Evolutionary conservation across 2,329 filamentous ascomycete genomes (phyloP).

Genomic region (Calonectria fujianensis): DNA sequence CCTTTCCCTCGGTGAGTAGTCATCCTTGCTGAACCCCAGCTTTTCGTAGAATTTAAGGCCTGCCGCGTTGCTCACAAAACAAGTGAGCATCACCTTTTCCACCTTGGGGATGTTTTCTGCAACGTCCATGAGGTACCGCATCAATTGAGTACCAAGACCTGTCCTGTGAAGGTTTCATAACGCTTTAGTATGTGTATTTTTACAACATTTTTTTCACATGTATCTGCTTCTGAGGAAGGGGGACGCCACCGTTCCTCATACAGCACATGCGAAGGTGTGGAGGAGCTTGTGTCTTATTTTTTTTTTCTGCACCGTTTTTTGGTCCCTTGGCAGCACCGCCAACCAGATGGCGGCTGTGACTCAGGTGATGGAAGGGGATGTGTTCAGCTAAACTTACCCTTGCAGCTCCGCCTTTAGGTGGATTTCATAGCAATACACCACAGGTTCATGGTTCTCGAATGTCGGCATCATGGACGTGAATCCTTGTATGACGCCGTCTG

Average conservation of each 20-base stretch:
- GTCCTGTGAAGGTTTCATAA: slow-evolving; percentile 63
- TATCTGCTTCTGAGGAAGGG: neutral
- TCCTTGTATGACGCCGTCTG: slow-evolving; percentile 62
- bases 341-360: slow-evolving; percentile 15
- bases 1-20: slow-evolving; percentile 72
- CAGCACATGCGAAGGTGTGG: slow-evolving; percentile 17
- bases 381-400: slow-evolving; percentile 63
- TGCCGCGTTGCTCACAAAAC: slow-evolving; percentile 77
- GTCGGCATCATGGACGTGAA: slow-evolving; percentile 85
- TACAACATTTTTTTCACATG: slow-evolving; percentile 27
- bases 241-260: slow-evolving; percentile 12
- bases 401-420: slow-evolving; percentile 77
- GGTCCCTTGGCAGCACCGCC: slow-evolving; percentile 2
- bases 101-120: slow-evolving; percentile 73
- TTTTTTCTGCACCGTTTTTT: slow-evolving; percentile 6
- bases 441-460: slow-evolving; percentile 78
- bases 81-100: slow-evolving; percentile 83
- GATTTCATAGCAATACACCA: slow-evolving; percentile 88
- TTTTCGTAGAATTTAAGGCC: slow-evolving; percentile 77
- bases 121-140: slow-evolving; percentile 72
- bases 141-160: slow-evolving; percentile 77
- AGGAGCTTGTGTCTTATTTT: neutral
- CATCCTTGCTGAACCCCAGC: slow-evolving; percentile 74
- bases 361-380: slow-evolving; percentile 26
- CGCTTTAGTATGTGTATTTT: slow-evolving; percentile 30